A percentile compares a stretch with the other conserved stretches of the same genome.
phyloP scores from a whole-genome alignment of 768 basidiomycete species.

The Mycena alexandri region DNA sequence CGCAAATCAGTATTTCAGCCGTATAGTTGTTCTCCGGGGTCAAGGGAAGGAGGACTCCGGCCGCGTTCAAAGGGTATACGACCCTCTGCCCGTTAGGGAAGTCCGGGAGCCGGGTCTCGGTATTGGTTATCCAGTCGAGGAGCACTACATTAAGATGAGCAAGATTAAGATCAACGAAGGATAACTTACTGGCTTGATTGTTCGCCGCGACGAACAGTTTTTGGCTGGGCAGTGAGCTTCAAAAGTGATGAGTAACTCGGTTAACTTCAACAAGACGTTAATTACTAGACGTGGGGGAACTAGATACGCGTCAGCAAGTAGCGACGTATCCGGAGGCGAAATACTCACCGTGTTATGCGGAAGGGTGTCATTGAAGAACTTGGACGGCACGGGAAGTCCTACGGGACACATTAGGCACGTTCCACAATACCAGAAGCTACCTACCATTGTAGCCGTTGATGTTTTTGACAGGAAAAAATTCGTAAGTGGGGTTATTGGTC shows the following conservation, averaged over 20 bases:
- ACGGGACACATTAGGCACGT: background rate
- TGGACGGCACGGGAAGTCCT: slow-evolving; percentile 32
- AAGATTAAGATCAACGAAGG: background rate
- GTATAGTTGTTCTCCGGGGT: slow-evolving; percentile 46
- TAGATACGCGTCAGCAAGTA: background rate
- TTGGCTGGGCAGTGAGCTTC: slow-evolving; percentile 38
- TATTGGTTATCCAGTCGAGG: slow-evolving; percentile 42
- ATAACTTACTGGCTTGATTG: slow-evolving; percentile 36
- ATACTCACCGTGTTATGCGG: slow-evolving; percentile 31
- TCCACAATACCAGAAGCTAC: background rate
- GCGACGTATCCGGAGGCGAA: background rate
- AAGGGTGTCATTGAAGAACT: slow-evolving; percentile 35
- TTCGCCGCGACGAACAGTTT: slow-evolving; percentile 43
- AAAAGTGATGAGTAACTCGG: slow-evolving; percentile 5
- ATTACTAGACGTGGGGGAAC: slow-evolving; percentile 34
- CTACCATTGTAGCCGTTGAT: slow-evolving; percentile 31
- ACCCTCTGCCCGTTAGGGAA: slow-evolving; percentile 43
- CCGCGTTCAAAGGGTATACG: slow-evolving; percentile 38
- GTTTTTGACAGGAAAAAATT: slow-evolving; percentile 37
- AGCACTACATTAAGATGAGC: slow-evolving; percentile 34
- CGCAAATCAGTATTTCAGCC: slow-evolving; percentile 46
- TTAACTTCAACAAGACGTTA: background rate
- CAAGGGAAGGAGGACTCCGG: slow-evolving; percentile 44
- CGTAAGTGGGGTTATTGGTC: slow-evolving; percentile 33
- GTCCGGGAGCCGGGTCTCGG: slow-evolving; percentile 43